Conservation (phyloP, 106 monocot species). For the Dioscorea zingiberensis region DNA sequence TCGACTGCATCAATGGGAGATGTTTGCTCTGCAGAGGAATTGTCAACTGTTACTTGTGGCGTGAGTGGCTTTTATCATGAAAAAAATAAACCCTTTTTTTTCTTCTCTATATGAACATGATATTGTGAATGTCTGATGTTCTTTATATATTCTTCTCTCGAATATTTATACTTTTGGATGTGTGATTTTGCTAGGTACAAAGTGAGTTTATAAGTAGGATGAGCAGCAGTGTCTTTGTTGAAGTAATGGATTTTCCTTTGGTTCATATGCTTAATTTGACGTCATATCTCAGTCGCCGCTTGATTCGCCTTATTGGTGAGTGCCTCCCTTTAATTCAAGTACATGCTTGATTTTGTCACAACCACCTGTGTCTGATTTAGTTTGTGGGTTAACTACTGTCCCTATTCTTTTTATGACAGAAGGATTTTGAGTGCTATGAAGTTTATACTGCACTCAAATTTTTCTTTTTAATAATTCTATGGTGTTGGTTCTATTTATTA, state of each 20-base stretch:
- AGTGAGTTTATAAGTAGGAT: no score
- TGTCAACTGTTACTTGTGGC: no score
- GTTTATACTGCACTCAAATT: not conserved
- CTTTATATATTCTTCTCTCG: no score
- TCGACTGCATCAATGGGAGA: no score
- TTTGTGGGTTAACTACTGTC: not conserved
- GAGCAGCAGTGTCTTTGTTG: not conserved
- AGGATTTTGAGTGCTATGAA: not conserved
- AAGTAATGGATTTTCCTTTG: not conserved
- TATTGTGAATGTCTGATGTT: no score
- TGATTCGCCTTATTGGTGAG: not conserved
- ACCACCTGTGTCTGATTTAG: not conserved
- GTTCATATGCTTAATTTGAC: not conserved
- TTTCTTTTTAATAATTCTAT: not conserved
- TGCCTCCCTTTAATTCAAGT: not conserved
- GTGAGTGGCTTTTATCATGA: no score
- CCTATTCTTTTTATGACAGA: not conserved
- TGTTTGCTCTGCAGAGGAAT: no score
- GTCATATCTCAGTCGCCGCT: not conserved
- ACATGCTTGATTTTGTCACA: not conserved
- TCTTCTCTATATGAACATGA: no score
- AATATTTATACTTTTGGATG: no score
- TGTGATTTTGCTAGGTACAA: no score
- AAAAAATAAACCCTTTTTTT: no score
- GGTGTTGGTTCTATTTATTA: not conserved